Evolutionary conservation across 345 rosid species (phyloP).

Genomic region (Gossypium rotundifolium): DNA sequence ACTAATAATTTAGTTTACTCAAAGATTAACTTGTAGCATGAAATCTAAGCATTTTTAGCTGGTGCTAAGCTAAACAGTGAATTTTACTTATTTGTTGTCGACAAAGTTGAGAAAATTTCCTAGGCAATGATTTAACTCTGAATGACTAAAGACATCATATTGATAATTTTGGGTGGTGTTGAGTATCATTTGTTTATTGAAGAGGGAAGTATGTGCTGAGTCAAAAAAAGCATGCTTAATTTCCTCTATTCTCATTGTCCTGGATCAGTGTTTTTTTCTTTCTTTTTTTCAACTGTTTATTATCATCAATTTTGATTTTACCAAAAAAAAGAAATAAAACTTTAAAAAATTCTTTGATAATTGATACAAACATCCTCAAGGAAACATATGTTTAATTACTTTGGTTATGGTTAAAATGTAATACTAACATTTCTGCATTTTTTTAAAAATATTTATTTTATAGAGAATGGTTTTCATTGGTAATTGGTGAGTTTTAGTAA

Average conservation of each 20-base stretch:
- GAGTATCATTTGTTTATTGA: not conserved
- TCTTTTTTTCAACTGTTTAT: not conserved
- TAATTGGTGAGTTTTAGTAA: not conserved
- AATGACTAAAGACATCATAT: conserved; percentile 1
- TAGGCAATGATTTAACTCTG: conserved; percentile 25
- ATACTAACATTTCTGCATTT: too few species aligned
- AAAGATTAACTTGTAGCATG: not conserved
- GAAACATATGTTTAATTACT: not conserved
- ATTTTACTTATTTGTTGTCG: not conserved
- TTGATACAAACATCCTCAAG: not conserved
- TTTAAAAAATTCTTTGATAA: too few species aligned
- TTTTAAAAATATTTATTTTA: too few species aligned
- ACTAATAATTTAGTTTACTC: too few species aligned
- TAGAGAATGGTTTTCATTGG: not conserved
- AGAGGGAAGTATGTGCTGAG: not conserved
- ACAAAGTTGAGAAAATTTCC: conserved; percentile 12
- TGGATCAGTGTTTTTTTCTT: too few species aligned
- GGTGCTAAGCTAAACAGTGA: not conserved
- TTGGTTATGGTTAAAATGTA: not conserved
- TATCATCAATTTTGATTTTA: not conserved
- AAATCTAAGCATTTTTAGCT: not conserved
- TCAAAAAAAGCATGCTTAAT: conserved; percentile 11
- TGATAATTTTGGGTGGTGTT: not conserved
- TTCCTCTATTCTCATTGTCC: not conserved
- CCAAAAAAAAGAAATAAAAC: not conserved